phyloP scores from a whole-genome alignment of 2,329 filamentous ascomycete genomes.

The Colletotrichum sp. region DNA sequence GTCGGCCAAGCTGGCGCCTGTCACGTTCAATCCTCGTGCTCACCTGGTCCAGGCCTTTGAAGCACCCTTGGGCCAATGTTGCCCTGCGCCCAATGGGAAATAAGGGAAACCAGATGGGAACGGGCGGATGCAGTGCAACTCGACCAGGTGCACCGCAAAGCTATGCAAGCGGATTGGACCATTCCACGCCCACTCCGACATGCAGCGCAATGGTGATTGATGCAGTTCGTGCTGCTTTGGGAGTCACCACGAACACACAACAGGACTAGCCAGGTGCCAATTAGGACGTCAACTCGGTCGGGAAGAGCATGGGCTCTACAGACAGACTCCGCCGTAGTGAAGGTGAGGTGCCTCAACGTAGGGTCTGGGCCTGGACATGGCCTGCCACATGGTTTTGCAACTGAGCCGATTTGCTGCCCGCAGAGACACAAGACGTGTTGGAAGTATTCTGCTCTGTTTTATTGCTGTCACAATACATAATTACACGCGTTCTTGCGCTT shows the following conservation, averaged over 20 bases:
- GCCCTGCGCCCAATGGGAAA: background rate
- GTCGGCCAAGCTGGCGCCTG: background rate
- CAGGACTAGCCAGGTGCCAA: background rate
- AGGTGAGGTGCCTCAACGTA: background rate
- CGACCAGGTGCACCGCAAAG: background rate
- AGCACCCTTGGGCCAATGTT: background rate
- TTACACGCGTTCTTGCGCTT: background rate
- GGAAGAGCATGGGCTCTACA: background rate
- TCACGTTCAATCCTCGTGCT: background rate
- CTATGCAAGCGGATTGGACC: background rate
- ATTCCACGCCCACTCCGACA: background rate
- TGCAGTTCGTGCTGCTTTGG: background rate
- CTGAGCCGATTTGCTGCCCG: background rate
- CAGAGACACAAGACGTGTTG: background rate
- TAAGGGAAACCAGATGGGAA: background rate
- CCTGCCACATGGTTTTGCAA: background rate
- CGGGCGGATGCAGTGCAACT: background rate
- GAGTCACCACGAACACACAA: background rate
- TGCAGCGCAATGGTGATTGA: constrained; percentile 3
- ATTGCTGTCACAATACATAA: background rate
- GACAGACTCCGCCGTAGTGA: background rate
- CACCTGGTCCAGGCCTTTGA: background rate
- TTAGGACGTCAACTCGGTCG: background rate
- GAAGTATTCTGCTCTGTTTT: background rate
- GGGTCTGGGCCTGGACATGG: background rate